A percentile compares a stretch with the other conserved stretches of the same genome.
These are phyloP conservation scores for Tylopilus subfusipes DNA, from an alignment of 768 basidiomycete genomes.

Conservation along the genomic window DNA sequence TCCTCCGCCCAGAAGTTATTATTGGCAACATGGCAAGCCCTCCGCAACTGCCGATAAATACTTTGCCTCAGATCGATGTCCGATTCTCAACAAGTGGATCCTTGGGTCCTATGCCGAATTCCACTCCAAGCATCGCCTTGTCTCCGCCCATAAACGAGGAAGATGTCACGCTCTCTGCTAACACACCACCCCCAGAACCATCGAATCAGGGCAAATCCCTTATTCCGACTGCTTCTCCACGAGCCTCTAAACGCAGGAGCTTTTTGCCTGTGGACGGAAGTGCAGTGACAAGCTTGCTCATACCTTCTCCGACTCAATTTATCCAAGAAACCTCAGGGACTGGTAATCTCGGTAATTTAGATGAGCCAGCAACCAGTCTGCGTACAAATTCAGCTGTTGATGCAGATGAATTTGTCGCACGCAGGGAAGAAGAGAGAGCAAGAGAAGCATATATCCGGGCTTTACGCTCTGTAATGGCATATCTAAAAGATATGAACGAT, in stretches of 20 bases:
- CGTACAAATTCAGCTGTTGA: slow-evolving; percentile 51
- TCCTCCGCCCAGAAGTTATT: slow-evolving; percentile 15
- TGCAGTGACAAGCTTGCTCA: slow-evolving; percentile 54
- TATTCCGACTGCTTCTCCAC: slow-evolving; percentile 40
- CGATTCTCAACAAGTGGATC: slow-evolving; percentile 70
- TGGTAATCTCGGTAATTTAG: slow-evolving; percentile 33
- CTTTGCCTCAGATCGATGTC: slow-evolving; percentile 61
- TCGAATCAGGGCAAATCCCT: slow-evolving; percentile 33
- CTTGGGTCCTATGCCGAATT: slow-evolving; percentile 46
- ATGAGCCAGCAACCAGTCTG: slow-evolving; percentile 24
- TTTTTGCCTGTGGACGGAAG: slow-evolving; percentile 84
- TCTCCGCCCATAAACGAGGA: slow-evolving; percentile 25
- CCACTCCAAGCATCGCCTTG: slow-evolving; percentile 32
- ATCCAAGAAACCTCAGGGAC: slow-evolving; percentile 48
- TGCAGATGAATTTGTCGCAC: slow-evolving; percentile 37
- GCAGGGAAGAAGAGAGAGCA: slow-evolving; percentile 67
- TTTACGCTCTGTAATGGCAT: slow-evolving; percentile 90
- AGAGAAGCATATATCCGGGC: slow-evolving; percentile 75
- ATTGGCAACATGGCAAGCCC: slow-evolving; percentile 23
- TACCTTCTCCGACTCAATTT: slow-evolving; percentile 62
- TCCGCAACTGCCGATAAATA: slow-evolving; percentile 35
- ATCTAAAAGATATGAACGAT: slow-evolving; percentile 94
- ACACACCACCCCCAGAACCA: slow-evolving; percentile 2
- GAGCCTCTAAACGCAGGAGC: slow-evolving; percentile 72
- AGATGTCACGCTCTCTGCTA: slow-evolving; percentile 4